These are phyloP conservation scores for Pseudogymnoascus sp. DNA, from an alignment of 2,329 filamentous ascomycete genomes.

Conservation along the genomic window DNA sequence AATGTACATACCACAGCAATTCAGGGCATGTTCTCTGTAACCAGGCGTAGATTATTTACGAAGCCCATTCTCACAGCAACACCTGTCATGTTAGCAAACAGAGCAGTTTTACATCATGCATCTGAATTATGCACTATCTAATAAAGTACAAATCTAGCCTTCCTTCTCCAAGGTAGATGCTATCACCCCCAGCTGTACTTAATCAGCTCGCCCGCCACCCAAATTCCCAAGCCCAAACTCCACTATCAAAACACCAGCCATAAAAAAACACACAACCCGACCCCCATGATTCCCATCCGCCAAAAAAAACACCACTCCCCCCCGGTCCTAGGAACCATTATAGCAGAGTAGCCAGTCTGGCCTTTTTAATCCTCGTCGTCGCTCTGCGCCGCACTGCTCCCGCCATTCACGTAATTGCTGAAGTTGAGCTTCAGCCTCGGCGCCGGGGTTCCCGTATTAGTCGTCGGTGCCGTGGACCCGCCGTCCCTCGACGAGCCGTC, in stretches of 20 bases:
- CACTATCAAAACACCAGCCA: constrained; percentile 7
- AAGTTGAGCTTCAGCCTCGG: constrained; percentile 58
- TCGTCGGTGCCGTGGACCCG: constrained; percentile 39
- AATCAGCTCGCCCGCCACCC: neutral
- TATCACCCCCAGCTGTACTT: constrained; percentile 4
- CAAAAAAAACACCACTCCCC: constrained; percentile 5
- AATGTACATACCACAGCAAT: neutral
- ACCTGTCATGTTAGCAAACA: neutral
- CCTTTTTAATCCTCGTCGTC: constrained; percentile 38
- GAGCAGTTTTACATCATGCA: neutral
- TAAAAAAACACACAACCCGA: constrained; percentile 4
- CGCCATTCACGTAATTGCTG: constrained; percentile 35
- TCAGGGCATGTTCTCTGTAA: neutral
- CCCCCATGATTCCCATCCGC: neutral
- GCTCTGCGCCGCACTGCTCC: constrained; percentile 38
- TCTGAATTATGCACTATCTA: constrained; percentile 18
- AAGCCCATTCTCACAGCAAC: neutral
- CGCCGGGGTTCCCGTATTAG: constrained; percentile 50
- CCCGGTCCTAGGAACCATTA: constrained; percentile 6
- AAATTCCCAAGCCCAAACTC: neutral
- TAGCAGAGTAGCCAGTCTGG: constrained; percentile 5
- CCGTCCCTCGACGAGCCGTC: constrained; percentile 33
- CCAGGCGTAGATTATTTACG: neutral
- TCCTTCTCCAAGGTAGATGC: constrained; percentile 9
- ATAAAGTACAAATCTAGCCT: constrained; percentile 27